phyloP scores from a whole-genome alignment of 768 basidiomycete genomes.

The Boletellus ananiceps region DNA sequence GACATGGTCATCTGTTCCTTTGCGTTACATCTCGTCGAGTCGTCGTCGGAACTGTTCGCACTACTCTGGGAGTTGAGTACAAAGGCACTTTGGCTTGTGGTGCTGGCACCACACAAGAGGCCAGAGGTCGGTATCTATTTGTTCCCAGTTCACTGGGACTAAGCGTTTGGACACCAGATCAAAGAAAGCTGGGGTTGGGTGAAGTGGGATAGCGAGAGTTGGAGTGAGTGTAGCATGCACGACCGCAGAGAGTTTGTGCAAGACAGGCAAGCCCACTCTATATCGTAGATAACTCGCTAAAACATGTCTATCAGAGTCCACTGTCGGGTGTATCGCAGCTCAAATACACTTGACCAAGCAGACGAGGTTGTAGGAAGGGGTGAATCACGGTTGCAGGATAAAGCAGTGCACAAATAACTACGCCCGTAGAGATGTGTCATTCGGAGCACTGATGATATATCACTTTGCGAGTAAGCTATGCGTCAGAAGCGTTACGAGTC shows the following conservation, averaged over 20 bases:
- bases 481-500: constrained; percentile 22
- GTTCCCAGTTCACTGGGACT: background rate
- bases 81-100: constrained; percentile 59
- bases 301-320: constrained; percentile 19
- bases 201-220: constrained; percentile 53
- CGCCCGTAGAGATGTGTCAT: background rate
- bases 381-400: background rate
- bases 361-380: constrained; percentile 5
- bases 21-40: constrained; percentile 64
- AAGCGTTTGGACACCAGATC: constrained; percentile 36
- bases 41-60: constrained; percentile 57
- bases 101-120: constrained; percentile 73
- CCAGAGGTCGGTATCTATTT: constrained; percentile 50
- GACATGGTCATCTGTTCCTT: constrained; percentile 74
- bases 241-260: constrained; percentile 41
- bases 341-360: constrained; percentile 3
- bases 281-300: background rate
- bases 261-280: constrained; percentile 37
- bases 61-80: constrained; percentile 61
- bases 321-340: constrained; percentile 29
- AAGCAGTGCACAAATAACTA: background rate
- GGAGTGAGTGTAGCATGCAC: constrained; percentile 40
- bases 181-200: constrained; percentile 65
- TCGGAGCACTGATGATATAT: constrained; percentile 7
- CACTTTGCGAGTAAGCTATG: constrained; percentile 16